A percentile compares a stretch with the other conserved stretches of the same genome.
phyloP scores from a whole-genome alignment of 306 rosid genomes.

The Inga oerstediana region DNA sequence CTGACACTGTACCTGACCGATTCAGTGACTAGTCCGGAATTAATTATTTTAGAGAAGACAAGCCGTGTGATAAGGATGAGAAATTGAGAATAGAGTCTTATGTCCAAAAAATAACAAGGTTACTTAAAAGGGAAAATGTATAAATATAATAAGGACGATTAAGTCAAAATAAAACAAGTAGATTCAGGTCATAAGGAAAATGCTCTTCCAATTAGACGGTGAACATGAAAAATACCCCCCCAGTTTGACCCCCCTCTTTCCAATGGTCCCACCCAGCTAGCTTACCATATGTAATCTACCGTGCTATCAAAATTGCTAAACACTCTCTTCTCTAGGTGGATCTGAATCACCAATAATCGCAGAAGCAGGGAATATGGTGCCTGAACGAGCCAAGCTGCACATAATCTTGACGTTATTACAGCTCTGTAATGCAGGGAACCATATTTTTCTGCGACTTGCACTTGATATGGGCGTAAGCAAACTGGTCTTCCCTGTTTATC shows the following conservation, averaged over 20 bases:
- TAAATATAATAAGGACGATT: too few relatives aligned
- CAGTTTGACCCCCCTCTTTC: neutral
- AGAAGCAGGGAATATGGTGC: constrained; percentile 30
- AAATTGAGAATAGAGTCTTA: too few relatives aligned
- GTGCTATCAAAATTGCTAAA: neutral
- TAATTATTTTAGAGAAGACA: too few relatives aligned
- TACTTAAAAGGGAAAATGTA: too few relatives aligned
- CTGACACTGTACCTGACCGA: too few relatives aligned
- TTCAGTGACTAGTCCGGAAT: too few relatives aligned
- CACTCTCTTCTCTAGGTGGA: constrained; percentile 31
- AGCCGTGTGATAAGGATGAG: too few relatives aligned
- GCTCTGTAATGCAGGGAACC: constrained; percentile 62
- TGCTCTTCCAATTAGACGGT: neutral
- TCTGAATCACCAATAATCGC: constrained; percentile 26
- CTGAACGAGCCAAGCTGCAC: constrained; percentile 57
- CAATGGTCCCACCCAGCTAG: neutral
- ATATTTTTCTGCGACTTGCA: constrained; percentile 56
- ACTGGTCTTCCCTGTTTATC: constrained; percentile 63
- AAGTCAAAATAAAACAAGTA: neutral
- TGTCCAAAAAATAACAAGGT: too few relatives aligned
- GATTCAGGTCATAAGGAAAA: neutral
- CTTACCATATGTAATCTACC: neutral
- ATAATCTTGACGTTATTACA: constrained; percentile 46
- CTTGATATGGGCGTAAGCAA: constrained; percentile 63
- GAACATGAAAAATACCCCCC: neutral